These are phyloP conservation scores for Leishmania amazonensis DNA, from an alignment of 208 protist species.

Conservation along the genomic window DNA sequence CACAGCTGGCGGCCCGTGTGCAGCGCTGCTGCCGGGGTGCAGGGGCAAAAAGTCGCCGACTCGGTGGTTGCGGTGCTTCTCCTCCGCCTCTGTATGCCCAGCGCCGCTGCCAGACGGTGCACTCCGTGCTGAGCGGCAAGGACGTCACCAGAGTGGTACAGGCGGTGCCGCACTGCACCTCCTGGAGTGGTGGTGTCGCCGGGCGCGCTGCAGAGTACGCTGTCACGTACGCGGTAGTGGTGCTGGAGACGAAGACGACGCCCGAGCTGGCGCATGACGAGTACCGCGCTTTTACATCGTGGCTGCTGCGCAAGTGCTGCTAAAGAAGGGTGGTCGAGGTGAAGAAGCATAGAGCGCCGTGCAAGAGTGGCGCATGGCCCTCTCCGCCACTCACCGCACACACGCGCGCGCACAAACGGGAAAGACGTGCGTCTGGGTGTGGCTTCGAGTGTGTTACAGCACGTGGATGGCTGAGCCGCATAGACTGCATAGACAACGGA, in stretches of 20 bases:
- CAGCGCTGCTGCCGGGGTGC: constrained; percentile 2
- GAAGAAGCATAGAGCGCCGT: not conserved
- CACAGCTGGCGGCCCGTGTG: constrained; percentile 11
- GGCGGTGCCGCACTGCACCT: constrained; percentile 13
- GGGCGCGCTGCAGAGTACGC: not conserved
- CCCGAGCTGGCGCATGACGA: constrained; percentile 26
- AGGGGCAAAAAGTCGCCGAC: not conserved
- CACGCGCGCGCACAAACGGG: not conserved
- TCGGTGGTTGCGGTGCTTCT: not conserved
- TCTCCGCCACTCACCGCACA: not conserved
- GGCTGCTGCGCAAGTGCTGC: constrained; percentile 45
- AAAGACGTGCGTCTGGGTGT: not conserved
- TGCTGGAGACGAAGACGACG: constrained; percentile 17
- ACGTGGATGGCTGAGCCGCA: not conserved
- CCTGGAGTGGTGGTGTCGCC: not conserved
- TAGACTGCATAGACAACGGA: not conserved
- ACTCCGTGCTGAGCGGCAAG: constrained; percentile 26
- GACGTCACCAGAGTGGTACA: constrained; percentile 14
- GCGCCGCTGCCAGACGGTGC: constrained; percentile 12
- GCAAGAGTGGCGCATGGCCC: not conserved
- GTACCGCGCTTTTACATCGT: constrained; percentile 41
- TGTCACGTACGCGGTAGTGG: constrained; percentile 27
- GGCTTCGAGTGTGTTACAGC: not conserved
- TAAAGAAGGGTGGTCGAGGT: not conserved
- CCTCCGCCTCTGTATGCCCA: not conserved